These are phyloP conservation scores for Aspergillus felis DNA, from an alignment of 2,329 filamentous ascomycete genomes.

Conservation along the genomic window DNA sequence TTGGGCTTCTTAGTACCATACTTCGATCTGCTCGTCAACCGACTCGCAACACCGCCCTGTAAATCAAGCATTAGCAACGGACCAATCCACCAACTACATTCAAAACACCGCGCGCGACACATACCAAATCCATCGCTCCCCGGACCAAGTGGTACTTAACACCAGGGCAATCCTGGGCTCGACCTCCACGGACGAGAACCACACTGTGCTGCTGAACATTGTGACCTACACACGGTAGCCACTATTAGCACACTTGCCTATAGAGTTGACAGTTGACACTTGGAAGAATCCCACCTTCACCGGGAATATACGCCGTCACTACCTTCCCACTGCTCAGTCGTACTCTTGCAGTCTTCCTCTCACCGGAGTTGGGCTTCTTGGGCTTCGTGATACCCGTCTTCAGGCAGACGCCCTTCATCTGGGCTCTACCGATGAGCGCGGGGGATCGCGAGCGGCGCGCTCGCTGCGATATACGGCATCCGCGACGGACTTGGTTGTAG, in stretches of 20 bases:
- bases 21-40: constrained; percentile 83
- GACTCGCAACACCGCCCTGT: constrained; percentile 84
- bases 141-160: constrained; percentile 92
- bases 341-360: constrained; percentile 92
- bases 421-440: constrained; percentile 70
- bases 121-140: constrained; percentile 87
- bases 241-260: background rate
- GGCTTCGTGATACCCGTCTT: constrained; percentile 91
- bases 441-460: constrained; percentile 86
- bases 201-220: constrained; percentile 99
- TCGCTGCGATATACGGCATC: constrained; percentile 73
- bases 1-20: constrained; percentile 99
- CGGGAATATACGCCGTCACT: constrained; percentile 90
- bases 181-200: constrained; percentile 87
- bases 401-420: constrained; percentile 92
- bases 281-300: constrained; percentile 61
- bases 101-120: constrained; percentile 45
- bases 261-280: background rate
- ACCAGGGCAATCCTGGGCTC: constrained; percentile 96
- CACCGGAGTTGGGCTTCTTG: constrained; percentile 98
- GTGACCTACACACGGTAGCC: constrained; percentile 56
- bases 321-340: constrained; percentile 81
- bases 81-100: background rate
- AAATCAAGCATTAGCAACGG: constrained; percentile 23
- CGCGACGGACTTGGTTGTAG: constrained; percentile 69